A percentile compares a stretch with the other conserved stretches of the same genome.
Evolutionary conservation across 768 basidiomycete genomes (phyloP).

Genomic region (Lentinus brumalis): DNA sequence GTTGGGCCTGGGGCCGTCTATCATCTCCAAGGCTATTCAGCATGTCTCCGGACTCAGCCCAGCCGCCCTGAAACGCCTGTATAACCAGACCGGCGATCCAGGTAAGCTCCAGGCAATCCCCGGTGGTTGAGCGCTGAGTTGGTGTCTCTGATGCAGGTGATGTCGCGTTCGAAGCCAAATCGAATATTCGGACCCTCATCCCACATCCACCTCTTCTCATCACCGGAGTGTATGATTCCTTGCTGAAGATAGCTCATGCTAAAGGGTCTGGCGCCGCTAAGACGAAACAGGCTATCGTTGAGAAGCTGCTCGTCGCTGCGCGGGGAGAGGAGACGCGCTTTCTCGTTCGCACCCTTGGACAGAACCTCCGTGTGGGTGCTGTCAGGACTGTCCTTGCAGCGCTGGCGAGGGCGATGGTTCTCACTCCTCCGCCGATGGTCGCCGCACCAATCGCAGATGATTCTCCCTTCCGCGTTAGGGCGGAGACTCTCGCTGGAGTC

Average conservation of each 20-base stretch:
- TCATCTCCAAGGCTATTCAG: constrained; percentile 71
- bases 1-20: constrained; percentile 67
- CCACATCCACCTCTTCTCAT: constrained; percentile 71
- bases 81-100: constrained; percentile 76
- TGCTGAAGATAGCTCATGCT: constrained; percentile 65
- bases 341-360: constrained; percentile 71
- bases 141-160: constrained; percentile 50
- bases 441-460: constrained; percentile 17
- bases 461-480: constrained; percentile 36
- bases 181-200: constrained; percentile 70
- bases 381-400: constrained; percentile 81
- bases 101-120: constrained; percentile 19
- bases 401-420: constrained; percentile 74
- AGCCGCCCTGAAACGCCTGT: constrained; percentile 60
- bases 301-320: constrained; percentile 81
- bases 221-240: constrained; percentile 62
- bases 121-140: not conserved
- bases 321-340: constrained; percentile 88
- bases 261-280: constrained; percentile 79
- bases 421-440: constrained; percentile 47
- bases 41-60: constrained; percentile 67
- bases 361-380: constrained; percentile 85
- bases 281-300: constrained; percentile 75
- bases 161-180: constrained; percentile 84
- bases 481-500: constrained; percentile 32